These are phyloP conservation scores for Hippophae gyantsensis DNA, from an alignment of 306 rosid species.

Conservation along the genomic window DNA sequence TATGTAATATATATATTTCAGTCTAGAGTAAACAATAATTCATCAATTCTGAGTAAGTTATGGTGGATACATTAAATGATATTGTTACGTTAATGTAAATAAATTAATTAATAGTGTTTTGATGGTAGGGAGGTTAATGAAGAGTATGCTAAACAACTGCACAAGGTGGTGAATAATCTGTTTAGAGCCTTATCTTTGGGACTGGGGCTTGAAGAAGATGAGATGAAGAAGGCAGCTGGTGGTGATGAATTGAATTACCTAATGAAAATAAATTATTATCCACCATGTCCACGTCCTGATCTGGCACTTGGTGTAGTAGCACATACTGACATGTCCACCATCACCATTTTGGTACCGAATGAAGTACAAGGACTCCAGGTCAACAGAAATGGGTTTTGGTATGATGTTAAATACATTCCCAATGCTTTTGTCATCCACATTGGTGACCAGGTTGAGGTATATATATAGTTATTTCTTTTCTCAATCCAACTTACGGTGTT, in stretches of 20 bases:
- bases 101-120: neutral
- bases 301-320: constrained; percentile 18
- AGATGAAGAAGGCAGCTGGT: constrained; percentile 39
- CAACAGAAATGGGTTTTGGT: constrained; percentile 45
- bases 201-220: constrained; percentile 50
- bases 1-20: no score
- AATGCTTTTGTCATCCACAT: constrained; percentile 53
- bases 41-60: no score
- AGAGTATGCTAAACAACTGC: constrained; percentile 41
- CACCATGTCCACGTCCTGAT: constrained; percentile 46
- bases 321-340: constrained; percentile 45
- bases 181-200: constrained; percentile 42
- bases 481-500: no score
- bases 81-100: neutral
- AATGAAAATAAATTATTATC: constrained; percentile 74
- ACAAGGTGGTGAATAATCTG: constrained; percentile 43
- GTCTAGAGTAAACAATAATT: no score
- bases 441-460: constrained; percentile 63
- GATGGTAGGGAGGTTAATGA: constrained; percentile 44
- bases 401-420: constrained; percentile 46
- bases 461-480: neutral
- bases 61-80: no score
- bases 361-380: constrained; percentile 55
- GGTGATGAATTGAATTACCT: constrained; percentile 48
- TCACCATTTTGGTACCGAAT: constrained; percentile 48